Percentiles rank a stretch among this genome's conserved stretches.
These are phyloP conservation scores for Rubroboletus satanas DNA, from an alignment of 768 basidiomycete genomes.

Conservation along the genomic window DNA sequence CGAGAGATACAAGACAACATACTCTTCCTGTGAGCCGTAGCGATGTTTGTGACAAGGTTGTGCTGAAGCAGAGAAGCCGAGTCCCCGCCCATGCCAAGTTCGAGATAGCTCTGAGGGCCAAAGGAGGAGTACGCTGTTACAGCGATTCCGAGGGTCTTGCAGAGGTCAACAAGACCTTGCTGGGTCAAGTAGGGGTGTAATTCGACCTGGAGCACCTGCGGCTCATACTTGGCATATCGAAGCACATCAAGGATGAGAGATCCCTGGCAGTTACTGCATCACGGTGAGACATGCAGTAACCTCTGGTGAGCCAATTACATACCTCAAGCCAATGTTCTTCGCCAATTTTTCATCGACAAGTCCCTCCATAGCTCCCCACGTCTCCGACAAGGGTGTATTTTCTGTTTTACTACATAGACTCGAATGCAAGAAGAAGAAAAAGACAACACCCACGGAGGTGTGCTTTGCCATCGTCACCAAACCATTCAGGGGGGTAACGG, in stretches of 20 bases:
- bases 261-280: slow-evolving; percentile 66
- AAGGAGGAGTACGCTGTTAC: slow-evolving; percentile 57
- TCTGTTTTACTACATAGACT: slow-evolving; percentile 32
- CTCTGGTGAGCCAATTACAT: slow-evolving; percentile 3
- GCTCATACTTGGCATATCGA: slow-evolving; percentile 67
- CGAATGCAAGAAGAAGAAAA: not conserved
- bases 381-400: slow-evolving; percentile 72
- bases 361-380: slow-evolving; percentile 80
- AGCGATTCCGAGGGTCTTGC: slow-evolving; percentile 43
- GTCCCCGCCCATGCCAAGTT: slow-evolving; percentile 58
- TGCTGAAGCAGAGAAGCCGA: slow-evolving; percentile 52
- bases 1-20: not conserved
- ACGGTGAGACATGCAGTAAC: not conserved
- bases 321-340: slow-evolving; percentile 81
- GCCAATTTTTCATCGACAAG: slow-evolving; percentile 66
- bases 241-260: slow-evolving; percentile 70
- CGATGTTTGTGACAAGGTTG: slow-evolving; percentile 41
- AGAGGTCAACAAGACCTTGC: slow-evolving; percentile 41
- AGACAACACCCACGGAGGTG: slow-evolving; percentile 46
- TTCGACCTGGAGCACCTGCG: slow-evolving; percentile 59
- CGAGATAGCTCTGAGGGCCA: slow-evolving; percentile 55
- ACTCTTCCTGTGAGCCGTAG: slow-evolving; percentile 54
- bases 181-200: slow-evolving; percentile 55
- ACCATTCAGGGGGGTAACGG: slow-evolving; percentile 84
- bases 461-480: slow-evolving; percentile 65